Base-by-base conservation (phyloP, 257 asterid genomes). In the Gardenia jasminoides region DNA sequence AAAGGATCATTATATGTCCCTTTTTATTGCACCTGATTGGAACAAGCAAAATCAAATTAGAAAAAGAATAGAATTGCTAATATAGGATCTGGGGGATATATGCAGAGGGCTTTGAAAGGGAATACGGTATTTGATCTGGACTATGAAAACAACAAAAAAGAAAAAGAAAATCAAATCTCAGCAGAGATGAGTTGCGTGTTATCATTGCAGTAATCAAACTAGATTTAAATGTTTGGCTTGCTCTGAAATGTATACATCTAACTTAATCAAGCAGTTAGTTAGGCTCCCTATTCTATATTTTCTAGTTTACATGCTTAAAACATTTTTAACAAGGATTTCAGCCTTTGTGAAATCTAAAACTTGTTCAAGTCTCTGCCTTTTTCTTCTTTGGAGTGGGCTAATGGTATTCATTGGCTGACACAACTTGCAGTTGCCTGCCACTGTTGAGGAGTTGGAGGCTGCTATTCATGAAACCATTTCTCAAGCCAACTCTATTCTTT, bases 401-500 rank as follows among this genome's bases (percentile, higher is more conserved):
- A 74, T 26, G 24, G 33, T 67, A 22, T 33, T 70, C 26, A 61
- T 50, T 26, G 47, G 54, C 15, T 19, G 28, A 30, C 15, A 20
- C 61, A 72, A 72, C 86, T 74, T 82, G 84, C 89, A 94, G 99
- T 88, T 95, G 99, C 99, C 99, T 74, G 82, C 92, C 79, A 92
- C 99, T 28, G 77, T 93, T 70, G 99, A 93, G 83, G 99, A 95
- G 66, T 78, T 95, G 89, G 91, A 88, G 84, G 96, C 94, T 77
- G 92, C 97, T 67, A 90, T 95, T 78, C 91, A 89, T 66, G 98
- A 93, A 82, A 87, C 90, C 30, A 87, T 78, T 87, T 84, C 92
- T 75, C 89, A 95, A 91, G 98, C 99, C 79, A 89, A 93, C 80
- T 86, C 93, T 70, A 89, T 95, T 82, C 97, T 93, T 74, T 93